Conservation (phyloP, 164 flowering plant genomes). For the Macadamia integrifolia region DNA sequence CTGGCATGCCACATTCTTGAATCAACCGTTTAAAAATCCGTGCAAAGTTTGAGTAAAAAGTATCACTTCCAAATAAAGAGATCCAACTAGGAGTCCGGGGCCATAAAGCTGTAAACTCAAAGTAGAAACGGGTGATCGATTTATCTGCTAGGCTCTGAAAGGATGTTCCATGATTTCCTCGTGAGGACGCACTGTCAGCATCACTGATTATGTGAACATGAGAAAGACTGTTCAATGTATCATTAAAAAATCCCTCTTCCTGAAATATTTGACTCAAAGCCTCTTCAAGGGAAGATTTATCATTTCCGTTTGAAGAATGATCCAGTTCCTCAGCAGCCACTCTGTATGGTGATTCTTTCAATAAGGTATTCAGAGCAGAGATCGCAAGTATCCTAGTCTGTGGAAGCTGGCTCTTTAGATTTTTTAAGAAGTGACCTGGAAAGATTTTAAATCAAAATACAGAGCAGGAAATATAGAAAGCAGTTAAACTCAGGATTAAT, state of each 20-base stretch:
- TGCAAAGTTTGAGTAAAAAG: slow-evolving; percentile 86
- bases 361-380: slow-evolving; percentile 79
- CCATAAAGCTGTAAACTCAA: slow-evolving; percentile 95
- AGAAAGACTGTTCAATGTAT: slow-evolving; percentile 78
- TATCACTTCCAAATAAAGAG: slow-evolving; percentile 70
- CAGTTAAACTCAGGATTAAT: neutral
- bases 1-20: slow-evolving; percentile 95
- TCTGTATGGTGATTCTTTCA: slow-evolving; percentile 87
- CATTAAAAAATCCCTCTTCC: slow-evolving; percentile 78
- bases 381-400: slow-evolving; percentile 96
- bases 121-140: slow-evolving; percentile 88
- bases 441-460: slow-evolving; percentile 9
- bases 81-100: slow-evolving; percentile 99
- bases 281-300: slow-evolving; percentile 72
- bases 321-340: slow-evolving; percentile 28
- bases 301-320: slow-evolving; percentile 18
- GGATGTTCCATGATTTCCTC: slow-evolving; percentile 61
- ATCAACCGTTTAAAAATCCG: slow-evolving; percentile 79
- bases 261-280: slow-evolving; percentile 62
- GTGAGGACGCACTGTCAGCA: slow-evolving; percentile 56
- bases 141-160: slow-evolving; percentile 87
- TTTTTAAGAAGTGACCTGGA: slow-evolving; percentile 88
- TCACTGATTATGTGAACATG: slow-evolving; percentile 85
- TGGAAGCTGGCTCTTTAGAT: slow-evolving; percentile 89
- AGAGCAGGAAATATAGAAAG: slow-evolving; percentile 4